phyloP scores from a whole-genome alignment of 2,329 filamentous ascomycete genomes.

The Colletotrichum tanaceti region DNA sequence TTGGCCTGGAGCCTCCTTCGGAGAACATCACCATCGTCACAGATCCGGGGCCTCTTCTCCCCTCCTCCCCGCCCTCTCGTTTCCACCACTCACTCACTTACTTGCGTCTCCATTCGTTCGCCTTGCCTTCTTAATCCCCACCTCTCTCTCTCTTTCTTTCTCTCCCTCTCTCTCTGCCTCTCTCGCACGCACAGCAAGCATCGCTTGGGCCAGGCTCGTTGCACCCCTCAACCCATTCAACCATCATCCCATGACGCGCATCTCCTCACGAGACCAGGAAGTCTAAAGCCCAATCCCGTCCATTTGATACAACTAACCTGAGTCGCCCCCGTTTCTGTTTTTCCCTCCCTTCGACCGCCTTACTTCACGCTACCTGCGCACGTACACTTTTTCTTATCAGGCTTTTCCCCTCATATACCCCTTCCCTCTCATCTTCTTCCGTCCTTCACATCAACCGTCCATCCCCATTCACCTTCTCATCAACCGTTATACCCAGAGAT shows the following conservation, averaged over 20 bases:
- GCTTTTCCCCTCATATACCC: slow-evolving; percentile 10
- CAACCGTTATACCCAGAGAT: slow-evolving; percentile 21
- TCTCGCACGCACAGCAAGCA: neutral
- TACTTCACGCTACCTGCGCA: slow-evolving; percentile 2
- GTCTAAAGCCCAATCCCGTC: slow-evolving; percentile 26
- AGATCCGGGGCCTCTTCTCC: neutral
- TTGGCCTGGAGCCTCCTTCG: neutral
- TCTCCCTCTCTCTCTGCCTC: neutral
- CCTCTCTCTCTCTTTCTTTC: neutral
- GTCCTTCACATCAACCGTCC: slow-evolving; percentile 9
- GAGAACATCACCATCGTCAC: neutral
- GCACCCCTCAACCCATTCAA: slow-evolving; percentile 10
- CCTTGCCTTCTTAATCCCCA: neutral
- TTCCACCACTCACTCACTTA: neutral
- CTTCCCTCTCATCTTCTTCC: neutral
- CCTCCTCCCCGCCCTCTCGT: neutral
- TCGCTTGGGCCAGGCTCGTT: slow-evolving; percentile 15
- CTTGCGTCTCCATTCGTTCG: neutral
- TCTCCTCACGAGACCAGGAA: slow-evolving; percentile 29
- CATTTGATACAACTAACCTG: slow-evolving; percentile 28
- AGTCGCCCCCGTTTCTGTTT: slow-evolving; percentile 20
- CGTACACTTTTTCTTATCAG: neutral
- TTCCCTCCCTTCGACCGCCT: slow-evolving; percentile 1
- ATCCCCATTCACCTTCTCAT: neutral
- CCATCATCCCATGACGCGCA: slow-evolving; percentile 16